Base-by-base conservation (phyloP, 2,329 filamentous ascomycete species). In the Hirsutella rhossiliensis region DNA sequence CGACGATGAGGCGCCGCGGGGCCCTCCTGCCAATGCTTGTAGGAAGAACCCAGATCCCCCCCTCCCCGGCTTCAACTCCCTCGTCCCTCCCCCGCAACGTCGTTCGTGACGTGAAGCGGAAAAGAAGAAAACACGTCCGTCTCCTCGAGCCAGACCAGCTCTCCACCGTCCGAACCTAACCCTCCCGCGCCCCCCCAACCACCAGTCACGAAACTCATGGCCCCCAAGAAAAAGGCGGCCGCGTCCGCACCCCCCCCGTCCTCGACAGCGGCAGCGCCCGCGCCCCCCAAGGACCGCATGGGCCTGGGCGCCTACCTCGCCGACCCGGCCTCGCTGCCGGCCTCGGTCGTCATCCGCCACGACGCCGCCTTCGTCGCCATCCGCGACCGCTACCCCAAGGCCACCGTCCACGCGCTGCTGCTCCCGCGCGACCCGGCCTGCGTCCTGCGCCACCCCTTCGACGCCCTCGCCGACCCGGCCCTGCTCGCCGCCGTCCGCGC, bases 351-450 rank as follows among this genome's bases (percentile, higher is more conserved):
- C 18, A 72, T 90, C 51, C 80, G 79, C 54, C 69, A 82, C 63
- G 78, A 77, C 53, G 69, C 77, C 11, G 68, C 78, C 48, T 87
- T 84, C 52, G 84, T 89, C 44, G 75, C 79, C 18, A 85, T 97
- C 60, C 74, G 82, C 53, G 92, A 98, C 65, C 69, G 79, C 48
- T 98, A 79, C 58, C 89, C 92, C 9, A 98, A 97, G 63, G 78
- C 85, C 4, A 79, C 76, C 4, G 71, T 96, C 4, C 92, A 98
- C 65, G 73, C 87, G 1, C 83, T 98, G 3, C 76, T 97, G n/a
- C 78, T 97, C 5, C 87, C 89, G 7, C 83, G 89, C 41, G 76
- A 83, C 36, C 57, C 69, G 1, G 55, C 60, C 3, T 76, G 80
- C 56, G 78, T 72, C 52, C 65, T 71, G 6, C 66, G 78, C 11